A percentile compares a stretch with the other conserved stretches of the same genome.
Conservation (phyloP, 2,329 filamentous ascomycete species). For the Pestalotiopsis sp. region DNA sequence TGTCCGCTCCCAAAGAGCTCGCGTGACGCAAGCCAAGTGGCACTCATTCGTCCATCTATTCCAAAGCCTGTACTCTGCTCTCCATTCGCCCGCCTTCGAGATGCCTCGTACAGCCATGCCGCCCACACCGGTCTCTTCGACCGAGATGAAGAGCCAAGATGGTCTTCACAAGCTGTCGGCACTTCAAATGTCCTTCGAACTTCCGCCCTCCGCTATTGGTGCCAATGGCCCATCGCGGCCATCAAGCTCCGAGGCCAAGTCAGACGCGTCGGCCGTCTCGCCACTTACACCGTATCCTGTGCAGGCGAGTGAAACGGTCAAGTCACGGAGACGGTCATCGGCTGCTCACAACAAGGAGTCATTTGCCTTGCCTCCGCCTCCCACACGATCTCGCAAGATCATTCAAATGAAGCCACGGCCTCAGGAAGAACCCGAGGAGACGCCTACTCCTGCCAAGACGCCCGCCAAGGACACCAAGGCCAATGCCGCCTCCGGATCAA, state of each 20-base stretch:
- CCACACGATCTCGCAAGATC: constrained; percentile 90
- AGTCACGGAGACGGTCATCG: constrained; percentile 56
- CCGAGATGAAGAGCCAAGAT: constrained; percentile 76
- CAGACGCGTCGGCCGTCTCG: constrained; percentile 24
- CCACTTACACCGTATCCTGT: constrained; percentile 43
- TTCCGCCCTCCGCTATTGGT: constrained; percentile 75
- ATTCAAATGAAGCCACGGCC: constrained; percentile 89
- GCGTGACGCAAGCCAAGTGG: background rate
- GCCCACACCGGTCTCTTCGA: constrained; percentile 78
- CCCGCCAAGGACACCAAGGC: constrained; percentile 22
- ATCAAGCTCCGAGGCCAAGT: constrained; percentile 43
- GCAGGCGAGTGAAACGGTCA: constrained; percentile 50
- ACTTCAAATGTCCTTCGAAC: constrained; percentile 71
- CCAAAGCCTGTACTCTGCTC: background rate
- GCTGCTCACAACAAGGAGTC: constrained; percentile 55
- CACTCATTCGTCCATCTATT: background rate
- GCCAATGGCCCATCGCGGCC: constrained; percentile 47
- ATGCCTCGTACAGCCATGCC: constrained; percentile 72
- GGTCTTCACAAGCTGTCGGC: constrained; percentile 61
- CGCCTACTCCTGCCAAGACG: constrained; percentile 16
- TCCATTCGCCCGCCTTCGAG: constrained; percentile 1
- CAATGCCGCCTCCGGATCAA: constrained; percentile 43
- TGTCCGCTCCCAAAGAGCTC: background rate
- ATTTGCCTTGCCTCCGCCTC: constrained; percentile 87
- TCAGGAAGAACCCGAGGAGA: constrained; percentile 40